phyloP scores from a whole-genome alignment of 495 filamentous ascomycete genomes.

The Neurospora intermedia region DNA sequence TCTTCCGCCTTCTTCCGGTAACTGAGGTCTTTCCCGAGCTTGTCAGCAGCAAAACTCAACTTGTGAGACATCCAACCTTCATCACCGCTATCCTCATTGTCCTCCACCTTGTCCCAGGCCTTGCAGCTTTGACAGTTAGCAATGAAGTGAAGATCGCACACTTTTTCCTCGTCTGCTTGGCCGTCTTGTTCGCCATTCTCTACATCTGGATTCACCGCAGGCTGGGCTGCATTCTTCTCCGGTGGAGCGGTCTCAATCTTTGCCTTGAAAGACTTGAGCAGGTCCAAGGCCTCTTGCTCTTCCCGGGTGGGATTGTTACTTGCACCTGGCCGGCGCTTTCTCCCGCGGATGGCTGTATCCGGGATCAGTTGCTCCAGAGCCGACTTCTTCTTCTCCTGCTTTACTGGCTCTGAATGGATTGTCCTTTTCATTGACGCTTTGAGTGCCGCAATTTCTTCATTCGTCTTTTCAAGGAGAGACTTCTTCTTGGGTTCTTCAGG shows the following conservation, averaged over 20 bases:
- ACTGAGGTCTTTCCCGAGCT: conserved; percentile 79
- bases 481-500: conserved; percentile 37
- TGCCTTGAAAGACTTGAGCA: conserved; percentile 66
- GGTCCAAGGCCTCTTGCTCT: conserved; percentile 52
- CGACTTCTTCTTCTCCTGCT: conserved; percentile 47
- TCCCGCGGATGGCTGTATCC: conserved; percentile 62
- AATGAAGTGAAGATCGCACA: conserved; percentile 91
- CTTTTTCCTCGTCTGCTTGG: conserved; percentile 22
- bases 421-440: conserved; percentile 89
- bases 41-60: conserved; percentile 79
- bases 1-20: conserved; percentile 84
- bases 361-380: conserved; percentile 79
- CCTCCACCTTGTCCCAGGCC: conserved; percentile 56
- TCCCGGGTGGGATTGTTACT: conserved; percentile 26
- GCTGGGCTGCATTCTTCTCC: conserved; percentile 29
- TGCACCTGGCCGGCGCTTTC: conserved; percentile 58
- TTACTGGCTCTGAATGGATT: conserved; percentile 44
- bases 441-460: conserved; percentile 81
- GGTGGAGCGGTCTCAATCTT: conserved; percentile 57
- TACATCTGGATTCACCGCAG: conserved; percentile 11
- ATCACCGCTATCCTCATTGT: conserved; percentile 51
- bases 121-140: conserved; percentile 84
- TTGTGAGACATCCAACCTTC: conserved; percentile 58
- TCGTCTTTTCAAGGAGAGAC: conserved; percentile 51
- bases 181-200: conserved; percentile 19